Base-by-base conservation (phyloP, 306 rosid species). In the Luffa acutangula region DNA sequence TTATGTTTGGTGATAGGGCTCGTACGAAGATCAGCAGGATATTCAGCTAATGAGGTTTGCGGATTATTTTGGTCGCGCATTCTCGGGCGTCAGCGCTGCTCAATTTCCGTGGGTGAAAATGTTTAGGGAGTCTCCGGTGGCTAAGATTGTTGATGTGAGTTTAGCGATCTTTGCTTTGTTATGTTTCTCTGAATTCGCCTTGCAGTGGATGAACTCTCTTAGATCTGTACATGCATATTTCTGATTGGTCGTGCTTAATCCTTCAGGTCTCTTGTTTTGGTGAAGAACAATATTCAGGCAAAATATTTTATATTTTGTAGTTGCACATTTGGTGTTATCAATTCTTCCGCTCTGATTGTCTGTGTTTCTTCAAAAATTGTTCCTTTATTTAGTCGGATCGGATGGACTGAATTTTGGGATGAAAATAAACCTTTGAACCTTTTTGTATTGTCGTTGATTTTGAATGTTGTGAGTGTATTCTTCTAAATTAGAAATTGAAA, bases 91-190 rank as follows among this genome's bases (percentile, higher is more conserved):
- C 83, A 83, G 79, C 79, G 87, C 91, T 14, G 80, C 98, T 67
- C 97, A 95, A 84, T 95, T 95, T 89, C 97, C 98, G 5, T 95
- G 98, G 98, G 81, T 92, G 86, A 92, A 92, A 84, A 53, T 87
- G 87, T 83, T 95, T 78, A 85, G 89, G 85, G 98, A 95, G 80
- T 90, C 97, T 62, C 18, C 93, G 9, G 91, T 95, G 77, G 90
- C 87, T 20, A 92, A 91, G 93, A 85, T 90, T 37, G 87, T 88
- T 17, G 97, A 95, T 83, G 98, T 95, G 90, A 91, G 98, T 92
- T 71, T 82, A 1, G 0, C 13, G 4, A 13, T 67, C 41, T 14
- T 78, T 41, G 74, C 14, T 56, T 10, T 81, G 48, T 74, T 5
- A 13, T 53, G 48, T 48, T 2, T 43, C 37, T 66, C 20, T 53